Evolutionary conservation across 2,329 filamentous ascomycete species (phyloP).

Genomic region (Trichoderma oligosporum): DNA sequence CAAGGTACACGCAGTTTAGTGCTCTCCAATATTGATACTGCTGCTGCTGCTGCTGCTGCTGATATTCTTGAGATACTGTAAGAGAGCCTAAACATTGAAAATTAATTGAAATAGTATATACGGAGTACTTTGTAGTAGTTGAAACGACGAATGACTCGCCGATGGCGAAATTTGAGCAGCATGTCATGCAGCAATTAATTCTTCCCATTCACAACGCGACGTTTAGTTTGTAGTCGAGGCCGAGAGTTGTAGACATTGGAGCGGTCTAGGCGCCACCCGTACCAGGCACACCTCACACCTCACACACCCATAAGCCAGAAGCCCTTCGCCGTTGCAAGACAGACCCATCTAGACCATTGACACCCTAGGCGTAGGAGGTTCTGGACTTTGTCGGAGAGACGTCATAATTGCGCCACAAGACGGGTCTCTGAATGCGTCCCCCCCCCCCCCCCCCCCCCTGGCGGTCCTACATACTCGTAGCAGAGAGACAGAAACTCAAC

Average conservation of each 20-base stretch:
- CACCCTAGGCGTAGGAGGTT: background rate
- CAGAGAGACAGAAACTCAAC: background rate
- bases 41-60: too few relatives aligned
- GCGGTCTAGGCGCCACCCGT: background rate
- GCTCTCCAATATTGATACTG: too few relatives aligned
- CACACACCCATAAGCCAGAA: too few relatives aligned
- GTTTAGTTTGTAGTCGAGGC: too few relatives aligned
- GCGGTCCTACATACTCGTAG: too few relatives aligned
- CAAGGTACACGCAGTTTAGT: background rate
- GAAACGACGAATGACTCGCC: too few relatives aligned
- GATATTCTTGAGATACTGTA: too few relatives aligned
- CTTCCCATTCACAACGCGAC: too few relatives aligned
- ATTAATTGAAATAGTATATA: too few relatives aligned
- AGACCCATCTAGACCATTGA: background rate
- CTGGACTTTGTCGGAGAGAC: background rate
- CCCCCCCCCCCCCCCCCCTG: too few relatives aligned
- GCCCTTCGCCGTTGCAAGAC: background rate
- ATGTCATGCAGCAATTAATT: background rate
- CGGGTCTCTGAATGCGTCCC: background rate
- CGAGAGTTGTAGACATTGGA: background rate
- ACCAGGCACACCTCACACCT: background rate
- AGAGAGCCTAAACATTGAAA: too few relatives aligned
- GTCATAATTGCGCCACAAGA: constrained; percentile 12
- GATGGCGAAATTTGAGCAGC: background rate
- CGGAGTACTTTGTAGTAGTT: too few relatives aligned